Conservation (phyloP, 2,329 filamentous ascomycete species). For the Tympanopsis confertula region DNA sequence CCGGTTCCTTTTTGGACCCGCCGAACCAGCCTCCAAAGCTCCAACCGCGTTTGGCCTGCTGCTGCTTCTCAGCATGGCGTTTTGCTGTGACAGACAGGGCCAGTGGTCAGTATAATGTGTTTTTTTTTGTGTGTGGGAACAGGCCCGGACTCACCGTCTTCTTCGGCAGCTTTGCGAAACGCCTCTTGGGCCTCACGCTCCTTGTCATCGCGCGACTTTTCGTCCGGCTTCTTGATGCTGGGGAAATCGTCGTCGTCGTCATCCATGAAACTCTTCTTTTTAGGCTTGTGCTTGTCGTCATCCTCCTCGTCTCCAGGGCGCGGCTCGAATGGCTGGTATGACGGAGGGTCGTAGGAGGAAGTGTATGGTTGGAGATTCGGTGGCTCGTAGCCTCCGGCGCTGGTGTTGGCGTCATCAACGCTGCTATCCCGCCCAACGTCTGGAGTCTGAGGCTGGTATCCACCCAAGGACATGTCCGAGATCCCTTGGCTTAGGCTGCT, state of each 20-base stretch:
- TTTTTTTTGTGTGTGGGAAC: conserved; percentile 5
- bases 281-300: conserved; percentile 35
- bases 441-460: no score
- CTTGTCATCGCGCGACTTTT: conserved; percentile 49
- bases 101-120: conserved; percentile 7
- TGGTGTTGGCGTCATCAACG: conserved; percentile 10
- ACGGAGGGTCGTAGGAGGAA: conserved; percentile 49
- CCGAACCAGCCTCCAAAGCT: conserved; percentile 54
- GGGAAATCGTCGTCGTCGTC: conserved; percentile 69
- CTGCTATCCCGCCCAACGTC: no score
- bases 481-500: background rate
- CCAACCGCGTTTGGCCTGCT: conserved; percentile 57
- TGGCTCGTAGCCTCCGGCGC: conserved; percentile 19
- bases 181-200: conserved; percentile 75
- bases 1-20: conserved; percentile 47
- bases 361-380: conserved; percentile 12
- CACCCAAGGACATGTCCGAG: background rate
- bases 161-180: conserved; percentile 72
- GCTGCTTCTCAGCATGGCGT: conserved; percentile 36
- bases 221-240: conserved; percentile 27
- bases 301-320: conserved; percentile 32
- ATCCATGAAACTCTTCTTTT: conserved; percentile 71
- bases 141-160: conserved; percentile 42
- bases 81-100: conserved; percentile 45
- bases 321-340: conserved; percentile 49